These are phyloP conservation scores for Macrolepiota dolichaula DNA, from an alignment of 768 basidiomycete species.

Conservation along the genomic window DNA sequence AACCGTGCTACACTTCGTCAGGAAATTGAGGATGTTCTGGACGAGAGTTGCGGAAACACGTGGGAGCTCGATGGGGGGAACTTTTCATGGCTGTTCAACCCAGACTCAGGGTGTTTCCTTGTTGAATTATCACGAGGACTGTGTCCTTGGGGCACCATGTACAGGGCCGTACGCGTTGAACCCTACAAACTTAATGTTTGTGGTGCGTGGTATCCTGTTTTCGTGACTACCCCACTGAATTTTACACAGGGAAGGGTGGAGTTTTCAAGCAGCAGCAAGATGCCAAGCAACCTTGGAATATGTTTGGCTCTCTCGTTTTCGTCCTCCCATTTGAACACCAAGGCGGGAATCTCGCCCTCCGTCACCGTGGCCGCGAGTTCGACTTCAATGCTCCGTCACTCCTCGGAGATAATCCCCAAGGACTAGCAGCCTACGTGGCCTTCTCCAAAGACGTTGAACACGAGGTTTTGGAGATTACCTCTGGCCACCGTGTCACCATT, in stretches of 20 bases:
- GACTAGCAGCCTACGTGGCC: constrained; percentile 27
- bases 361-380: constrained; percentile 28
- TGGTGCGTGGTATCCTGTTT: constrained; percentile 18
- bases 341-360: constrained; percentile 40
- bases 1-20: constrained; percentile 23
- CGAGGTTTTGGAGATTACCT: constrained; percentile 30
- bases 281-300: constrained; percentile 37
- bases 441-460: constrained; percentile 40
- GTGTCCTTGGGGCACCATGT: constrained; percentile 14
- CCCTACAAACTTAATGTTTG: constrained; percentile 37
- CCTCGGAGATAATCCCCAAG: constrained; percentile 19
- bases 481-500: constrained; percentile 37
- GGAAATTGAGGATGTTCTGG: constrained; percentile 21
- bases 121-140: constrained; percentile 13
- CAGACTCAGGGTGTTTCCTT: constrained; percentile 12
- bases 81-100: constrained; percentile 19
- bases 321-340: constrained; percentile 44
- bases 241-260: constrained; percentile 30
- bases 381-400: constrained; percentile 27
- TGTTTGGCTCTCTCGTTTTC: constrained; percentile 52
- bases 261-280: constrained; percentile 53
- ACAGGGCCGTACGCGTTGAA: constrained; percentile 21
- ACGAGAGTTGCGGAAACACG: constrained; percentile 25
- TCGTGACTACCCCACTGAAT: neutral
- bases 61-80: constrained; percentile 19